Percentiles rank a stretch among this genome's conserved stretches.
These are phyloP conservation scores for Schizopora paradoxa DNA, from an alignment of 1,284 basidiomycete species.

Conservation along the genomic window DNA sequence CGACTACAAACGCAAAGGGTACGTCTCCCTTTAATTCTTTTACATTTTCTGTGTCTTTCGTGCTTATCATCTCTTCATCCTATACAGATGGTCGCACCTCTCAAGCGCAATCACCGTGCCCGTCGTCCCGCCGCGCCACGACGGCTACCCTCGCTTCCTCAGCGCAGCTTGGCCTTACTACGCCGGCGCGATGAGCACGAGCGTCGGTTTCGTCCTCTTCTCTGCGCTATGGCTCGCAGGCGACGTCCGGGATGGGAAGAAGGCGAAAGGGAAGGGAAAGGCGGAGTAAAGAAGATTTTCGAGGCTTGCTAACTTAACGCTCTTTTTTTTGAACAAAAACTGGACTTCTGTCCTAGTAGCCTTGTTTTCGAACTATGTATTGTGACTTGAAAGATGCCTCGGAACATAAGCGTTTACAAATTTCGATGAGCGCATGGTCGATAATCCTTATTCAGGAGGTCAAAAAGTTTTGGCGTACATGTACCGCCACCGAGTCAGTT, in stretches of 20 bases:
- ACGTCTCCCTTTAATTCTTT: too few species aligned
- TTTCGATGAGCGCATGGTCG: too few species aligned
- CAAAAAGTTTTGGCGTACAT: too few species aligned
- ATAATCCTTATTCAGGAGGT: too few species aligned
- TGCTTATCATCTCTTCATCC: constrained; percentile 3
- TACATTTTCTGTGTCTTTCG: neutral
- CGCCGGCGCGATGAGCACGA: constrained; percentile 82
- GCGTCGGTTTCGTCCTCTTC: constrained; percentile 80
- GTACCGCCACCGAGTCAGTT: too few species aligned
- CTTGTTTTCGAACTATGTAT: too few species aligned
- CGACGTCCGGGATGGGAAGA: constrained; percentile 48
- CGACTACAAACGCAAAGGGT: constrained; percentile 86
- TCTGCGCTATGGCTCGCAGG: constrained; percentile 80
- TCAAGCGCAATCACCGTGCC: constrained; percentile 73
- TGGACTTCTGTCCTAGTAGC: too few species aligned
- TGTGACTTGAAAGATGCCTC: too few species aligned
- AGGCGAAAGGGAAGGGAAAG: constrained; percentile 41
- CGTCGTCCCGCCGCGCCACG: constrained; percentile 90
- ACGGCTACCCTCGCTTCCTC: constrained; percentile 92
- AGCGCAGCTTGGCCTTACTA: constrained; percentile 96
- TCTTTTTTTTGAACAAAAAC: too few species aligned
- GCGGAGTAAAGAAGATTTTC: constrained; percentile 41
- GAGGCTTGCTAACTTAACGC: too few species aligned
- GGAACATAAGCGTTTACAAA: too few species aligned
- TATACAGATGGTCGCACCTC: constrained; percentile 63